Conservation (phyloP, 352 stramenopile species). For the Pythium pyrilobum region DNA sequence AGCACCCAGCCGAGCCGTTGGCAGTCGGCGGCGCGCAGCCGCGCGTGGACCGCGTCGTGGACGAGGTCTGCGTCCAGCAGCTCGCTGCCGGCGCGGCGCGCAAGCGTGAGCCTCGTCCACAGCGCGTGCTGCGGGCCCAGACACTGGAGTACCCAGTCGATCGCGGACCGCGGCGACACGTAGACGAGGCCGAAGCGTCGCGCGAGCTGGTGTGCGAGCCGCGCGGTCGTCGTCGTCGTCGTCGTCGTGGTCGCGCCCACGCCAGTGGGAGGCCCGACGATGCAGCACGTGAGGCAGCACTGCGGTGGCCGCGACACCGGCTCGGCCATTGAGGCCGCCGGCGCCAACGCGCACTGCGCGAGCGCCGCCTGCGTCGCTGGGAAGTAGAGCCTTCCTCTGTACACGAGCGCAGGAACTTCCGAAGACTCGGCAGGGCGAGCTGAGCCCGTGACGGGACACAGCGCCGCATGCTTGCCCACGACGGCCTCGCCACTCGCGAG, state of each 20-base stretch:
- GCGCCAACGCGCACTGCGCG: constrained; percentile 13
- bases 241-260: constrained; percentile 30
- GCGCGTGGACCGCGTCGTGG: constrained; percentile 33
- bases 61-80: constrained; percentile 16
- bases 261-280: constrained; percentile 30
- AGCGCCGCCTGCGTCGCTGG: constrained; percentile 19
- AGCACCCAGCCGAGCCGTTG: constrained; percentile 56
- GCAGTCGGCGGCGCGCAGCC: constrained; percentile 55
- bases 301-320: background rate
- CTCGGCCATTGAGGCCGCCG: constrained; percentile 4
- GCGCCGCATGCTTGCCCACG: constrained; percentile 47
- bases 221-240: no score
- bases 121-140: constrained; percentile 32
- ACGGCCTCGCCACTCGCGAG: constrained; percentile 37
- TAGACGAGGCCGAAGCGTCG: constrained; percentile 28
- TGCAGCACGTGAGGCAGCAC: constrained; percentile 24
- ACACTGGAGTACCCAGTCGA: constrained; percentile 56
- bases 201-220: constrained; percentile 26
- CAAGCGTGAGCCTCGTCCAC: constrained; percentile 6
- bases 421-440: background rate
- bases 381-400: constrained; percentile 64
- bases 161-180: constrained; percentile 38
- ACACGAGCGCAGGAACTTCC: constrained; percentile 21
- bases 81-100: constrained; percentile 4
- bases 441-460: constrained; percentile 32